Evolutionary conservation across 1,284 basidiomycete species (phyloP).

Genomic region (Rhodotorula sp.): DNA sequence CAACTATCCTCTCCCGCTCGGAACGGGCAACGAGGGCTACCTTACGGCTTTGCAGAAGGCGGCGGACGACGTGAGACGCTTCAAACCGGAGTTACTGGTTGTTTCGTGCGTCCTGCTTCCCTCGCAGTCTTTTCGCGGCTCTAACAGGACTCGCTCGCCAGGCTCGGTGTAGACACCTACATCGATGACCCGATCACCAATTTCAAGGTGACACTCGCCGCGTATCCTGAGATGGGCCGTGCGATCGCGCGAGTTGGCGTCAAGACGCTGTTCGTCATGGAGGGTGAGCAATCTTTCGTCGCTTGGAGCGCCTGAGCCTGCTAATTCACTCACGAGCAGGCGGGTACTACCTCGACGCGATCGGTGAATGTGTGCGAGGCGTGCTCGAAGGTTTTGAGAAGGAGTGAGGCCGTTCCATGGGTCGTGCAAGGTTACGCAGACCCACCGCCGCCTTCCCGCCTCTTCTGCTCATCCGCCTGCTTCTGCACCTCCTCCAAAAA

Average conservation of each 20-base stretch:
- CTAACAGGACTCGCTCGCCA: not conserved
- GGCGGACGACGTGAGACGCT: slow-evolving; percentile 41
- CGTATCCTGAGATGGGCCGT: slow-evolving; percentile 48
- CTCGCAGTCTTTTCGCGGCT: not conserved
- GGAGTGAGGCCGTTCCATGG: not conserved
- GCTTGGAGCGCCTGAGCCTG: not conserved
- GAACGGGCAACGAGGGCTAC: slow-evolving; percentile 46
- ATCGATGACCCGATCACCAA: slow-evolving; percentile 50
- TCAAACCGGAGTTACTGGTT: slow-evolving; percentile 46
- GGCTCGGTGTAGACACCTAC: slow-evolving; percentile 52
- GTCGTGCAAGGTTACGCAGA: no score
- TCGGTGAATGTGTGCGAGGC: slow-evolving; percentile 22
- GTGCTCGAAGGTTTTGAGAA: slow-evolving; percentile 24
- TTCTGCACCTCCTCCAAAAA: slow-evolving; percentile 40
- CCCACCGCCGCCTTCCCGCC: slow-evolving; percentile 17
- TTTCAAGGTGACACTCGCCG: slow-evolving; percentile 48
- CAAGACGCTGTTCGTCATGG: slow-evolving; percentile 51
- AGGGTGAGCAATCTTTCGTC: slow-evolving; percentile 42
- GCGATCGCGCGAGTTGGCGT: slow-evolving; percentile 44
- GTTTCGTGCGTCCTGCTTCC: slow-evolving; percentile 45
- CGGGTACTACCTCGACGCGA: slow-evolving; percentile 20
- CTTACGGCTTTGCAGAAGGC: slow-evolving; percentile 44
- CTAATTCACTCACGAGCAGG: not conserved
- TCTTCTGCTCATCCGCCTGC: slow-evolving; percentile 31
- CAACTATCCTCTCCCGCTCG: slow-evolving; percentile 49